Conservation (phyloP, 2,329 filamentous ascomycete genomes). For the Teratosphaeria pseudoeucalypti region DNA sequence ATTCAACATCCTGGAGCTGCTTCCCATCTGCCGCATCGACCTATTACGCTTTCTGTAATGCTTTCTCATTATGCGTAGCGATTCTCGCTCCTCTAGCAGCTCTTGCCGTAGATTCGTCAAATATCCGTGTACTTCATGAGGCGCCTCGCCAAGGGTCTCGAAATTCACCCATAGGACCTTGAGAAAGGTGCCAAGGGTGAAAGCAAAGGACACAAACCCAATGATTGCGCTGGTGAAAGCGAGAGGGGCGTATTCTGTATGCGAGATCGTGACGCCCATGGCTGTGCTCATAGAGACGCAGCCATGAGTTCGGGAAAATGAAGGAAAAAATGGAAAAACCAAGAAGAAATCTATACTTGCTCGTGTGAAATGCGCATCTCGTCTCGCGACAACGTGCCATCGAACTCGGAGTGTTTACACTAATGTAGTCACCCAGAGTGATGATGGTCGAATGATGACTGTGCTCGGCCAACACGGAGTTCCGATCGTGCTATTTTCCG, state of each 20-base stretch:
- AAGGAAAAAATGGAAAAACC: background rate
- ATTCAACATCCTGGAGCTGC: slow-evolving; percentile 11
- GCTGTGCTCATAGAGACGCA: background rate
- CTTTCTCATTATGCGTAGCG: slow-evolving; percentile 22
- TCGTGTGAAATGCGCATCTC: background rate
- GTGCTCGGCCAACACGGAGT: background rate
- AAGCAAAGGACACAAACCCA: slow-evolving; percentile 34
- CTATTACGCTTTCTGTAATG: slow-evolving; percentile 7
- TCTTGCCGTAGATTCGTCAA: slow-evolving; percentile 32
- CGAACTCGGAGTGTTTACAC: background rate
- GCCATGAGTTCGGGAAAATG: background rate
- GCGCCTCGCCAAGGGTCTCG: slow-evolving; percentile 27
- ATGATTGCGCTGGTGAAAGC: slow-evolving; percentile 28
- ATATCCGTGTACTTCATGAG: slow-evolving; percentile 29
- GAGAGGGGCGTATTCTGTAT: slow-evolving; percentile 23
- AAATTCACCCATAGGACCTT: slow-evolving; percentile 33
- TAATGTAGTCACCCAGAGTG: background rate
- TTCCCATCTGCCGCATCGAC: slow-evolving; percentile 2
- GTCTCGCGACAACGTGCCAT: background rate
- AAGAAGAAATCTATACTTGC: background rate
- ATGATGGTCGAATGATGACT: background rate
- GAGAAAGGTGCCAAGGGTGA: slow-evolving; percentile 34
- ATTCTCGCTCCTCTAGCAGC: slow-evolving; percentile 31
- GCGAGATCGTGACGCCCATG: slow-evolving; percentile 26
- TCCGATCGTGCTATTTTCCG: no score